Percentiles rank a stretch among this genome's conserved stretches.
phyloP scores from a whole-genome alignment of 495 filamentous ascomycete species.

The Pyronema omphalodes region DNA sequence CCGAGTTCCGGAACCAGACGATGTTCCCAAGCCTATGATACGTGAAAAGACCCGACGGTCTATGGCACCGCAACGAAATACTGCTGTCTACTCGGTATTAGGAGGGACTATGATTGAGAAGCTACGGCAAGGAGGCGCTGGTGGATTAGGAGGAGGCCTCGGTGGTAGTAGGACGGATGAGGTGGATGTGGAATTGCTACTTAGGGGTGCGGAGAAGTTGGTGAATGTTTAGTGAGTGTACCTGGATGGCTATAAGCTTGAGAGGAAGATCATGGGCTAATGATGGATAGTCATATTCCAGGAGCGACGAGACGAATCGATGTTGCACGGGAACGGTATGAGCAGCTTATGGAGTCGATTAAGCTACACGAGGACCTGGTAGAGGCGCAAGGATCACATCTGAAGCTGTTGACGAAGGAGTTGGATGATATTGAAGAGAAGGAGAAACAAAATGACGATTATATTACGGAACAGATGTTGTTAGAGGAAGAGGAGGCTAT shows the following conservation, averaged over 20 bases:
- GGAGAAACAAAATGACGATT: slow-evolving; percentile 21
- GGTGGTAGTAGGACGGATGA: slow-evolving; percentile 35
- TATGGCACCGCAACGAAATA: slow-evolving; percentile 48
- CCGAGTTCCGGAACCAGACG: slow-evolving; percentile 48
- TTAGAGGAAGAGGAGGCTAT: slow-evolving; percentile 62
- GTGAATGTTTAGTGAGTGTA: slow-evolving; percentile 59
- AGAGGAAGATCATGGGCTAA: not conserved
- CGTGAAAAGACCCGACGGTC: slow-evolving; percentile 35
- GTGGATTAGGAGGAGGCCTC: slow-evolving; percentile 32
- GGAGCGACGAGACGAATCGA: slow-evolving; percentile 68
- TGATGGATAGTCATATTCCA: slow-evolving; percentile 41
- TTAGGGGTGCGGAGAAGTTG: slow-evolving; percentile 79
- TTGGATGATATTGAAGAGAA: slow-evolving; percentile 23
- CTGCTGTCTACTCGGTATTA: slow-evolving; percentile 75
- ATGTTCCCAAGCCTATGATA: slow-evolving; percentile 25
- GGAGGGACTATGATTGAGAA: slow-evolving; percentile 73
- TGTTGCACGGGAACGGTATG: slow-evolving; percentile 49
- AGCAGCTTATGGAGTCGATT: slow-evolving; percentile 54
- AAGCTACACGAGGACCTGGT: slow-evolving; percentile 62
- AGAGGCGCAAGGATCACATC: slow-evolving; percentile 51
- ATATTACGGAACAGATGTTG: slow-evolving; percentile 57
- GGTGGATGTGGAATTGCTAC: slow-evolving; percentile 68
- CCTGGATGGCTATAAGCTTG: not conserved
- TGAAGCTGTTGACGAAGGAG: slow-evolving; percentile 51
- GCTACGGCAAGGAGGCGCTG: slow-evolving; percentile 37